phyloP scores from a whole-genome alignment of 2,329 filamentous ascomycete genomes.

The Sporothrix schenckii region DNA sequence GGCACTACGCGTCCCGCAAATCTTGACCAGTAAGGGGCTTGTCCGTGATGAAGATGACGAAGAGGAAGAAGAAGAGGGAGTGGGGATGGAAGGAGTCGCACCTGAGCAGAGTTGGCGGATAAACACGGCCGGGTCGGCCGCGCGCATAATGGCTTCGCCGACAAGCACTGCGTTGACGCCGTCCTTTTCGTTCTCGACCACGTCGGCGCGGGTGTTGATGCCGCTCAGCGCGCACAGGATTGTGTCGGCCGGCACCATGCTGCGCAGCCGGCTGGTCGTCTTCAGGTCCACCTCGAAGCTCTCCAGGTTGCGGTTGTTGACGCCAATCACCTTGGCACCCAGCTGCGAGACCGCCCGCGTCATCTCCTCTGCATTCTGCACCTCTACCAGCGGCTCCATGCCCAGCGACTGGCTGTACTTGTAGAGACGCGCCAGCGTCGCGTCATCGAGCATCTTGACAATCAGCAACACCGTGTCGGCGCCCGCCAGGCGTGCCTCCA shows the following conservation, averaged over 20 bases:
- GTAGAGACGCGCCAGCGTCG: slow-evolving; percentile 76
- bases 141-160: slow-evolving; percentile 93
- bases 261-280: slow-evolving; percentile 85
- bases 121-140: slow-evolving; percentile 78
- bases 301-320: slow-evolving; percentile 96
- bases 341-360: slow-evolving; percentile 77
- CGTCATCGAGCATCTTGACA: slow-evolving; percentile 91
- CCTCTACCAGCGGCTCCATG: slow-evolving; percentile 97
- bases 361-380: slow-evolving; percentile 95
- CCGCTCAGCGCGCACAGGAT: slow-evolving; percentile 93
- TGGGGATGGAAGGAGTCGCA: slow-evolving; percentile 36
- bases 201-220: slow-evolving; percentile 86
- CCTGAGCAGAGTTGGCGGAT: slow-evolving; percentile 80
- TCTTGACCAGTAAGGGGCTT: slow-evolving; percentile 75
- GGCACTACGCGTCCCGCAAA: slow-evolving; percentile 84
- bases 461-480: slow-evolving; percentile 86
- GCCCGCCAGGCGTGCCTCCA: slow-evolving; percentile 88
- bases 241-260: slow-evolving; percentile 80
- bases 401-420: slow-evolving; percentile 85
- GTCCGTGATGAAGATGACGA: slow-evolving; percentile 40
- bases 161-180: slow-evolving; percentile 93
- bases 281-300: slow-evolving; percentile 96
- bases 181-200: slow-evolving; percentile 82
- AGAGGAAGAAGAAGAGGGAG: background rate
- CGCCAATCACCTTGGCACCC: slow-evolving; percentile 88